Conservation (phyloP, 2,329 filamentous ascomycete species). For the Botrytis byssoidea region DNA sequence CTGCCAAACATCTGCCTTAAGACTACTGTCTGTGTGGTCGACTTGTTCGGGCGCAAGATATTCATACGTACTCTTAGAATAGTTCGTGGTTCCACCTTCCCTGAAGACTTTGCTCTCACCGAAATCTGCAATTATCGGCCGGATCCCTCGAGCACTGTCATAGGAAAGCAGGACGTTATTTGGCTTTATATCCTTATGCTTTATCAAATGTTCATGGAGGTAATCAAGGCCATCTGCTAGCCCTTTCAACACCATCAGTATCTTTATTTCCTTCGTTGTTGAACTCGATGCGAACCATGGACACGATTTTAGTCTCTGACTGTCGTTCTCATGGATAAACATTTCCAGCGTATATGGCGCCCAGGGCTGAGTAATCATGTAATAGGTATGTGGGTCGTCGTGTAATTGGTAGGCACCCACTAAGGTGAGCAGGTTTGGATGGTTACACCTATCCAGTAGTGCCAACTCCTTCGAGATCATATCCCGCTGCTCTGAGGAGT, state of each 20-base stretch:
- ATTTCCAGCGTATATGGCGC: not conserved
- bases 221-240: not conserved
- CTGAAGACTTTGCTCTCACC: not conserved
- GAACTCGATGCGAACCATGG: not conserved
- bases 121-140: not conserved
- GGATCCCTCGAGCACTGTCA: not conserved
- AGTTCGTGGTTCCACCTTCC: not conserved
- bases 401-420: not conserved
- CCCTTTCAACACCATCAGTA: not conserved
- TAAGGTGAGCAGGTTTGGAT: not conserved
- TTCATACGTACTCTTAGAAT: not conserved
- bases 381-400: not conserved
- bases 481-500: not conserved
- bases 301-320: not conserved
- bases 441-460: not conserved
- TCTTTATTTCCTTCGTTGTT: not conserved
- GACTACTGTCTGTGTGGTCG: not conserved
- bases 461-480: not conserved
- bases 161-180: not conserved
- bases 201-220: not conserved
- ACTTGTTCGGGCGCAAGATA: not conserved
- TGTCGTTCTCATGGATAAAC: not conserved
- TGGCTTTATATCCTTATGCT: not conserved
- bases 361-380: not conserved
- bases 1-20: not conserved